Evolutionary conservation across 73 alveolate genomes (phyloP).

Genomic region (Uronychia setigera): DNA sequence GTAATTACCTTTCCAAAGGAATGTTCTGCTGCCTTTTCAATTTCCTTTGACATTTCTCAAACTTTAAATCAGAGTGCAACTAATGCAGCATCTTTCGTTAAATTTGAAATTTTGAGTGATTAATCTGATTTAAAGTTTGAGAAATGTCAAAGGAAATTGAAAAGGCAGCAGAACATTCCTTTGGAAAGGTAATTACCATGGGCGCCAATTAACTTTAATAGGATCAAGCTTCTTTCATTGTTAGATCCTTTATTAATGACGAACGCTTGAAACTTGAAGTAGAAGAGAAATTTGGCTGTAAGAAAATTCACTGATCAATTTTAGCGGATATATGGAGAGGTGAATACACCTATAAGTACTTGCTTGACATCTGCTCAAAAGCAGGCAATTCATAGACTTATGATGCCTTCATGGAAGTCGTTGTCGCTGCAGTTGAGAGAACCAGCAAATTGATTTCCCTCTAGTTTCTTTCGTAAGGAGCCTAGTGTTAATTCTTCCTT

Average conservation of each 20-base stretch:
- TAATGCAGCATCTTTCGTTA: too few relatives aligned
- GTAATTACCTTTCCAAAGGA: too few relatives aligned
- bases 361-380: constrained; percentile 74
- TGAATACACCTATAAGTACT: constrained; percentile 53
- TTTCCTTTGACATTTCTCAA: too few relatives aligned
- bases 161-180: too few relatives aligned
- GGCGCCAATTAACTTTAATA: too few relatives aligned
- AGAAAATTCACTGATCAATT: not conserved
- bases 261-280: not conserved
- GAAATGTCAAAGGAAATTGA: too few relatives aligned
- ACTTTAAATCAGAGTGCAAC: too few relatives aligned
- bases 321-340: constrained; percentile 60
- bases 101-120: too few relatives aligned
- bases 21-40: too few relatives aligned
- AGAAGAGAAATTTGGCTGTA: not conserved
- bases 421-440: constrained; percentile 14
- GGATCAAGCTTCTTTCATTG: not conserved
- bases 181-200: too few relatives aligned
- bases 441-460: not conserved
- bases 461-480: not conserved
- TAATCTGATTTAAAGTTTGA: too few relatives aligned
- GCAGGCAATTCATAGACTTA: constrained; percentile 64
- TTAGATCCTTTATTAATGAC: not conserved
- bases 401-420: constrained; percentile 59
- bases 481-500: not conserved